A percentile compares a stretch with the other conserved stretches of the same genome.
These are phyloP conservation scores for Auriscalpium microsporum DNA, from an alignment of 768 basidiomycete genomes.

Conservation along the genomic window DNA sequence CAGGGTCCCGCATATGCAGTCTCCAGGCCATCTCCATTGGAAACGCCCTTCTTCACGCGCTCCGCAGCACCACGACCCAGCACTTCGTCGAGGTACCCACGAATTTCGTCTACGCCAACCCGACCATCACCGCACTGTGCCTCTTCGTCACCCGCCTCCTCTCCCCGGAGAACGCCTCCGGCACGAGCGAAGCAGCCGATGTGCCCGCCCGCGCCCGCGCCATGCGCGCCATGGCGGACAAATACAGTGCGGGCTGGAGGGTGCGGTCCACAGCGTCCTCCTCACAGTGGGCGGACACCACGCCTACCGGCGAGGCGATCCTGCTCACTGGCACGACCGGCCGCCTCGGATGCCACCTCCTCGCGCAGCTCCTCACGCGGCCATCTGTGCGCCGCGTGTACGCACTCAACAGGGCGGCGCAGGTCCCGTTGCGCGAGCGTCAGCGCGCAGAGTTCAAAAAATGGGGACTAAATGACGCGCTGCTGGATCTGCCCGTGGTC, in stretches of 20 bases:
- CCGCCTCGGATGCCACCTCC: background rate
- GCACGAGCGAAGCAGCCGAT: constrained; percentile 2
- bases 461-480: background rate
- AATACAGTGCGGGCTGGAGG: constrained; percentile 22
- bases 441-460: background rate
- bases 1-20: constrained; percentile 1
- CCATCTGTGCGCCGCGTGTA: background rate
- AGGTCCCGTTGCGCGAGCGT: background rate
- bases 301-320: background rate
- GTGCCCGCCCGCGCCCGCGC: constrained; percentile 11
- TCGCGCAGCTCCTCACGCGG: background rate
- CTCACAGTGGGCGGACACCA: background rate
- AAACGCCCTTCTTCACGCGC: constrained; percentile 21
- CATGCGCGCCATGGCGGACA: constrained; percentile 33
- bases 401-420: background rate
- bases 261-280: background rate
- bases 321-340: constrained; percentile 1
- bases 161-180: background rate
- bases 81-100: constrained; percentile 16
- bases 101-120: constrained; percentile 29
- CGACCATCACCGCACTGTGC: constrained; percentile 27
- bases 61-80: constrained; percentile 16
- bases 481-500: background rate
- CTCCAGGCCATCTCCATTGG: constrained; percentile 26
- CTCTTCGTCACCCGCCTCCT: constrained; percentile 12